These are phyloP conservation scores for Ogataea paradorogensis DNA, from an alignment of 805 yeast genomes.

Conservation along the genomic window DNA sequence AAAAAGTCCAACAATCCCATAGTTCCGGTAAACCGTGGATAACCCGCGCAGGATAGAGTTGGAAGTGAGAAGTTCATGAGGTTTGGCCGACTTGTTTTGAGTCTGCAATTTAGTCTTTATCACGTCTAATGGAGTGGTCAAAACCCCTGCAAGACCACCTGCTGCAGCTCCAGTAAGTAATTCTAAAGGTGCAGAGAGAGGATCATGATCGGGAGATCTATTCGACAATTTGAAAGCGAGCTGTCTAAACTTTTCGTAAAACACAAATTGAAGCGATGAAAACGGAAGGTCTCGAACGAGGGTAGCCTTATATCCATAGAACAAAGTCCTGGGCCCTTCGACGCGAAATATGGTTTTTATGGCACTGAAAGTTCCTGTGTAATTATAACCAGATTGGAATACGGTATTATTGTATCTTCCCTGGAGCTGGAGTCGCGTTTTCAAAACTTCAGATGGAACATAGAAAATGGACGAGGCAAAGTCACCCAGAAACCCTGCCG, in stretches of 20 bases:
- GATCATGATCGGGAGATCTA: slow-evolving; percentile 27
- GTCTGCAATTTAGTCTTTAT: slow-evolving; percentile 93
- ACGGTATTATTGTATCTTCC: slow-evolving; percentile 79
- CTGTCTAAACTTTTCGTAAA: slow-evolving; percentile 79
- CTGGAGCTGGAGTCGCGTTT: slow-evolving; percentile 90
- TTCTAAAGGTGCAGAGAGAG: slow-evolving; percentile 57
- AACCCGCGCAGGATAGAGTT: slow-evolving; percentile 53
- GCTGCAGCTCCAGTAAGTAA: slow-evolving; percentile 91
- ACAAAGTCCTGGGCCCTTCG: slow-evolving; percentile 77
- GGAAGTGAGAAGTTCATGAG: slow-evolving; percentile 29
- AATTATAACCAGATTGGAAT: slow-evolving; percentile 84
- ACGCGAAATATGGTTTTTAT: slow-evolving; percentile 53
- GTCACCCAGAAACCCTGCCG: slow-evolving; percentile 93
- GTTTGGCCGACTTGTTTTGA: slow-evolving; percentile 41
- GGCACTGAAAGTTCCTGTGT: slow-evolving; percentile 72
- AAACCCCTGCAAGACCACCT: slow-evolving; percentile 85
- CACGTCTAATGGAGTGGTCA: slow-evolving; percentile 91
- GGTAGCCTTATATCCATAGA: slow-evolving; percentile 93
- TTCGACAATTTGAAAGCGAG: slow-evolving; percentile 44
- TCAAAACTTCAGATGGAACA: slow-evolving; percentile 93
- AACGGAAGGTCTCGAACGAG: slow-evolving; percentile 90
- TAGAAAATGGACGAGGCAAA: slow-evolving; percentile 82
- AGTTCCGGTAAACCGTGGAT: slow-evolving; percentile 56
- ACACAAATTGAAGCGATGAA: slow-evolving; percentile 93
- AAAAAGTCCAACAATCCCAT: slow-evolving; percentile 79